Percentiles rank a stretch among this genome's conserved stretches.
Conservation (phyloP, 805 yeast species). For the Suhomyces canberraensis region DNA sequence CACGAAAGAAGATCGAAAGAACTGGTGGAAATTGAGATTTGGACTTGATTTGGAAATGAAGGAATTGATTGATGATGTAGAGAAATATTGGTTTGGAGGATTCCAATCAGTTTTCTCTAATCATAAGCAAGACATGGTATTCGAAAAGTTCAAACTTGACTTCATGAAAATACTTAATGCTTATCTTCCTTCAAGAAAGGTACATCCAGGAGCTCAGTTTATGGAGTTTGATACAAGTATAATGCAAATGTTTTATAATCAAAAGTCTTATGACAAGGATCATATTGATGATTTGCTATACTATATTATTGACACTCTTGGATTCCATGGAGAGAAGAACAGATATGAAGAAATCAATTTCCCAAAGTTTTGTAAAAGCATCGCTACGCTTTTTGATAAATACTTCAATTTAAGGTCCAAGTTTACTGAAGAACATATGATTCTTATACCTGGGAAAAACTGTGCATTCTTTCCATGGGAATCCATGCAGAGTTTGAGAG, state of each 20-base stretch:
- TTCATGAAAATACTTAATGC: slow-evolving; percentile 14
- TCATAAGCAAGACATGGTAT: slow-evolving; percentile 15
- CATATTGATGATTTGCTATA: slow-evolving; percentile 61
- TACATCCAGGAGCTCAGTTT: background rate
- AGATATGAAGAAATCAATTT: slow-evolving; percentile 66
- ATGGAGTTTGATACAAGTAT: slow-evolving; percentile 18
- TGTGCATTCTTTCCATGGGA: slow-evolving; percentile 92
- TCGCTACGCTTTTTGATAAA: slow-evolving; percentile 44
- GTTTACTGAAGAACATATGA: slow-evolving; percentile 46
- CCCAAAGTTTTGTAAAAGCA: slow-evolving; percentile 49
- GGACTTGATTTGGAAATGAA: slow-evolving; percentile 56
- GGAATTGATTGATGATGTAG: slow-evolving; percentile 54
- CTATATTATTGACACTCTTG: slow-evolving; percentile 57
- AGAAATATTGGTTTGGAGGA: slow-evolving; percentile 73
- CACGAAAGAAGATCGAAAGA: slow-evolving; percentile 56
- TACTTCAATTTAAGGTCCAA: slow-evolving; percentile 11
- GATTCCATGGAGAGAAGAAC: slow-evolving; percentile 61
- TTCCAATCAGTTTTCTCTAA: slow-evolving; percentile 60
- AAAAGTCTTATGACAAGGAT: slow-evolving; percentile 17
- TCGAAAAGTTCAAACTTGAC: slow-evolving; percentile 16
- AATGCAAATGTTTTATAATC: slow-evolving; percentile 17
- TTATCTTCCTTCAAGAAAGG: slow-evolving; percentile 12
- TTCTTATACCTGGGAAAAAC: slow-evolving; percentile 63
- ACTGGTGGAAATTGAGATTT: slow-evolving; percentile 79
- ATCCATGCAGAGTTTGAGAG: slow-evolving; percentile 54